Evolutionary conservation across 257 asterid genomes (phyloP), one percentile per base, ranked within the genome.

Genomic region (Gentiana dahurica): DNA sequence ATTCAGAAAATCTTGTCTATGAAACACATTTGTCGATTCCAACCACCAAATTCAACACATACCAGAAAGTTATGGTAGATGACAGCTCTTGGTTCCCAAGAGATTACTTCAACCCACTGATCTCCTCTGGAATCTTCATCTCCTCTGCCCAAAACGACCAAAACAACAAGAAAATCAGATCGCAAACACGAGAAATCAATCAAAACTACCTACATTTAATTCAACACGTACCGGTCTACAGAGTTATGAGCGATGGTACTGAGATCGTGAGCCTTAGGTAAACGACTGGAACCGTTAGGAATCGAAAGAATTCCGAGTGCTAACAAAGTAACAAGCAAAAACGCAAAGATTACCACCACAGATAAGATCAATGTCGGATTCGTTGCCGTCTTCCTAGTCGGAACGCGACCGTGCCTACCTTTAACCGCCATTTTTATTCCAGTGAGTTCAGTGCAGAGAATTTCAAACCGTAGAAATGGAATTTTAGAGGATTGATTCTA

Each of bases 21-120:
- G 46, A 10, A 41, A 10, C 46, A 41, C 5, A 41, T 41, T 41
- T 5, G 46, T 41, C 46, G 9, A 41, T 4, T 41, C 46, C 2
- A 15, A n/a, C 2, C 12, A 13, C 6, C 57, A 61, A 41, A 61
- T 5, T 3, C 46, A 41, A 41, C 2, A 49, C 44, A 65, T 72
- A 92, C 98, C 98, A 92, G 65, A 68, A 92, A 92, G 60, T 85
- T 80, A 52, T 88, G 98, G 73, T 70, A 87, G 65, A 92, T 34
- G 58, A 63, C 72, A 67, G 98, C 98, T 71, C 98, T 83, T 3
- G 98, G 98, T 77, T 88, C 99, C 97, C 89, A 81, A 37, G 97
- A 88, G 61, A 92, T 71, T 61, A 88, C 68, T 77, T 92, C 99
- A 61, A 76, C 94, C 99, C 99, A 92, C 66, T 80, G 94, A 79